Base-by-base conservation (phyloP, 768 basidiomycete genomes). In the Lactarius hengduanensis region DNA sequence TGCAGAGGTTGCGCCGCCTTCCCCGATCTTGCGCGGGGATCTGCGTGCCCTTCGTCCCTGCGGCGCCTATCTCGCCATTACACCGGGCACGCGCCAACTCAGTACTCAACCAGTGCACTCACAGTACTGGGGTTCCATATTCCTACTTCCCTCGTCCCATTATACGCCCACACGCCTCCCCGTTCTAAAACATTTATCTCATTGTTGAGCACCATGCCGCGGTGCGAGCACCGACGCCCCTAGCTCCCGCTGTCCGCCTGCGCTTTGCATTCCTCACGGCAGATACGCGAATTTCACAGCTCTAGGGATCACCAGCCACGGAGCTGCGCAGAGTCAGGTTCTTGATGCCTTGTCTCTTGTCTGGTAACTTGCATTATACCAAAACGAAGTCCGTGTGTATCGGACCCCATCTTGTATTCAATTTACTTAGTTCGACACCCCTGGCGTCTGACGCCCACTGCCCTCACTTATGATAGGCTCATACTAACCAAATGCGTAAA, bases 221-320 rank as follows among this genome's bases (percentile, higher is more conserved):
- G 2, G 62, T 87, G 28, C 72, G 91, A 18, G 18, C 40, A 36
- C 74, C 86, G 9, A 74, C 86, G 38, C 79, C 86, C 0, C 47
- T 91, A 9, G 89, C 87, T 5, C 80, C 82, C 22, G 82, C 86
- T 22, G 59, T 87, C 11, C 95, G 92, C 72, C 89, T 34, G 76
- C 87, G n/a, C 74, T 86, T 53, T 83, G 72, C 96, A 98, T 74
- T 88, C 86, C 62, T 82, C 84, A 53, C 93, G 86, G 9, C 94
- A 96, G 66, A 84, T 95, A 62, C 79, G 80, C 47, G 90, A 32
- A 82, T 92, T 74, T 80, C 84, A 15, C 88, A 86, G 74, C 77
- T 97, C 57, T 82, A 86, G 38, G 73, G 76, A 26, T 77, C 91
- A 55, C 80, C 87, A 1, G 69, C 75, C 5, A 73, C 78, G 8